Conservation (phyloP, 805 yeast genomes). For the Jamesozyma lodderae region DNA sequence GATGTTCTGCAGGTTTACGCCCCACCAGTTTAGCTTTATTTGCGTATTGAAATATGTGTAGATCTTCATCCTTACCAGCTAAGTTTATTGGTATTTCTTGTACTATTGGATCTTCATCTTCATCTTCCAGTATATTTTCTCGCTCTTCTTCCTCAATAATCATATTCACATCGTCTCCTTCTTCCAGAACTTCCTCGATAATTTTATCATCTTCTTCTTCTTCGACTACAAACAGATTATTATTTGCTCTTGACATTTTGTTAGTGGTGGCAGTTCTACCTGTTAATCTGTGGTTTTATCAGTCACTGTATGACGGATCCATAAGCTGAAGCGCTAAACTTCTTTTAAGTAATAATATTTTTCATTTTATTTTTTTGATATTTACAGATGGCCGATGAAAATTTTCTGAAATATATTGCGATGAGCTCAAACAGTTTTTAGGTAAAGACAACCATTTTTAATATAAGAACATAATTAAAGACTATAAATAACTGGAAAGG, state of each 20-base stretch:
- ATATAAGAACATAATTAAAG: not conserved
- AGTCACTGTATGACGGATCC: not conserved
- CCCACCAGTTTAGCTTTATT: slow-evolving; percentile 24
- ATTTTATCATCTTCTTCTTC: slow-evolving; percentile 27
- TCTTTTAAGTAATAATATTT: too few species aligned
- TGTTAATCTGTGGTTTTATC: not conserved
- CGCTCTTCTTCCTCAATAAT: slow-evolving; percentile 4
- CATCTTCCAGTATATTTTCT: slow-evolving; percentile 12
- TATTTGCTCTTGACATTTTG: too few species aligned
- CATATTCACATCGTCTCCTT: slow-evolving; percentile 10
- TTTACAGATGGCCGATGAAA: not conserved
- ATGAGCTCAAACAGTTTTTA: too few species aligned
- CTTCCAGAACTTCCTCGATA: not conserved
- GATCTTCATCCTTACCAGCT: slow-evolving; percentile 24
- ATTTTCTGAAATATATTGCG: slow-evolving; percentile 1
- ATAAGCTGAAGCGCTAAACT: too few species aligned
- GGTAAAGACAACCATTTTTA: not conserved
- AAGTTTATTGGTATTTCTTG: slow-evolving; percentile 51
- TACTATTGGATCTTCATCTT: slow-evolving; percentile 55
- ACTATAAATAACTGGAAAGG: not conserved
- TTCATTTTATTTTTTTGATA: not conserved
- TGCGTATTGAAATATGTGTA: slow-evolving; percentile 51
- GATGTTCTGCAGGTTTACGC: slow-evolving; percentile 25
- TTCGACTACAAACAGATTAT: slow-evolving; percentile 31
- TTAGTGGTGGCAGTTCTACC: slow-evolving; percentile 10